Base-by-base conservation (phyloP, 225 moss, liverwort and hornwort genomes). In the Pseudoscleropodium purum region DNA sequence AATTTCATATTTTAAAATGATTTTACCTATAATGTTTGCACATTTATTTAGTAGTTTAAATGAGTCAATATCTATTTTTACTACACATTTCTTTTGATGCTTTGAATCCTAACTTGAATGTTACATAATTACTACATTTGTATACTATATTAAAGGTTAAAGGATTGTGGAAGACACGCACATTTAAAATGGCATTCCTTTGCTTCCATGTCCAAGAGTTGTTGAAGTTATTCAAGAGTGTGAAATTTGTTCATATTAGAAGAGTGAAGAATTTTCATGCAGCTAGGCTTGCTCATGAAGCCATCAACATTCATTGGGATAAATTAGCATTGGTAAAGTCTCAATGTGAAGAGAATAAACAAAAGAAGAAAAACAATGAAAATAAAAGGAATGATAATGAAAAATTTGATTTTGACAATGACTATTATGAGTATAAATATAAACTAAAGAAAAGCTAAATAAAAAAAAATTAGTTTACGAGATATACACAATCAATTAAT, bases 261-360 rank as follows among this genome's bases (percentile, higher is more conserved):
- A 81, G 90, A 66, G 66, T 2, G n/a, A 66, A 86, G 30, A 90
- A 90, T 47, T 64, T 90, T 57, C 90, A 90, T 0, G 86, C 82
- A 13, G 86, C 90, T 0, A 81, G 81, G 75, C 90, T 90, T 65
- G 90, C 90, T 5, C 90, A 90, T 6, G 90, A 90, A 86, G 86
- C 66, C 82, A 90, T 90, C 36, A 75, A 74, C 45, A 57, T 81
- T 51, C 47, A 82, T 74, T 74, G 62, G 86, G 66, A 90, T 82
- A 81, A 66, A 65, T n/a, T 57, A 66, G 81, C 90, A 21, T 19
- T 23, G 1, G 3, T 75, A 57, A 90, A 86, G 56, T 82, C 37
- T 43, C 52, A 86, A 30, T 82, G 65, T 74, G 43, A 86, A 56
- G 82, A 86, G 4, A 75, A 45, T 14, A 85, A 85, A 31, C 15